Evolutionary conservation across 805 yeast genomes (phyloP).

Genomic region (Sungouiella thailandica): DNA sequence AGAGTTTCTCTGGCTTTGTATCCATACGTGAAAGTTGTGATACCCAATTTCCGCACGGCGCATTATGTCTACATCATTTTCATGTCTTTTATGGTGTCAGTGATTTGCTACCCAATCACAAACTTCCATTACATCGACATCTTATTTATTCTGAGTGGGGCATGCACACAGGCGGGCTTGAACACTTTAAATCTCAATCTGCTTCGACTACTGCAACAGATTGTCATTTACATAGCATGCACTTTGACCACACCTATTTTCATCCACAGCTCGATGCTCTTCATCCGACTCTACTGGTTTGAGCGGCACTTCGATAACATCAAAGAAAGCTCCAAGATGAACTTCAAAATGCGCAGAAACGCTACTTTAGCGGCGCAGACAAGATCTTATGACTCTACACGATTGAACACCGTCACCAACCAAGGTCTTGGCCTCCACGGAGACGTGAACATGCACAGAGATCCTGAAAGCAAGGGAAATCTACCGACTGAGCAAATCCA

Average conservation of each 20-base stretch:
- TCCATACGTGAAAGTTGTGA: conserved; percentile 36
- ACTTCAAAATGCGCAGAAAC: conserved; percentile 78
- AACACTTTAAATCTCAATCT: conserved; percentile 70
- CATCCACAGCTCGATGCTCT: conserved; percentile 74
- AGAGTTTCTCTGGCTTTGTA: conserved; percentile 28
- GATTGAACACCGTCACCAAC: conserved; percentile 26
- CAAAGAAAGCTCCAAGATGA: conserved; percentile 67
- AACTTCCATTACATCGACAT: conserved; percentile 71
- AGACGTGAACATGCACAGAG: neutral
- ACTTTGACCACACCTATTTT: conserved; percentile 80
- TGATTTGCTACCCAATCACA: conserved; percentile 70
- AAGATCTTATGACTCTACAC: conserved; percentile 24
- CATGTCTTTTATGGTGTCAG: conserved; percentile 61
- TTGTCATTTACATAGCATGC: conserved; percentile 57
- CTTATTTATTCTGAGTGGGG: conserved; percentile 69
- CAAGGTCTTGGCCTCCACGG: conserved; percentile 21
- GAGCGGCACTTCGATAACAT: conserved; percentile 83
- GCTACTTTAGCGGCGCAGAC: conserved; percentile 61
- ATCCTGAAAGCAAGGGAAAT: too few relatives aligned
- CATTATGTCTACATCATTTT: conserved; percentile 68
- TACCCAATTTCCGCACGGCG: conserved; percentile 57
- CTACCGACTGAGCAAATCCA: too few relatives aligned
- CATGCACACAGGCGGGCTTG: conserved; percentile 88
- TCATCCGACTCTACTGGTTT: conserved; percentile 82
- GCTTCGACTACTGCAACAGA: conserved; percentile 72